Base-by-base conservation (phyloP, 2,329 filamentous ascomycete genomes). In the Fusarium chaquense region DNA sequence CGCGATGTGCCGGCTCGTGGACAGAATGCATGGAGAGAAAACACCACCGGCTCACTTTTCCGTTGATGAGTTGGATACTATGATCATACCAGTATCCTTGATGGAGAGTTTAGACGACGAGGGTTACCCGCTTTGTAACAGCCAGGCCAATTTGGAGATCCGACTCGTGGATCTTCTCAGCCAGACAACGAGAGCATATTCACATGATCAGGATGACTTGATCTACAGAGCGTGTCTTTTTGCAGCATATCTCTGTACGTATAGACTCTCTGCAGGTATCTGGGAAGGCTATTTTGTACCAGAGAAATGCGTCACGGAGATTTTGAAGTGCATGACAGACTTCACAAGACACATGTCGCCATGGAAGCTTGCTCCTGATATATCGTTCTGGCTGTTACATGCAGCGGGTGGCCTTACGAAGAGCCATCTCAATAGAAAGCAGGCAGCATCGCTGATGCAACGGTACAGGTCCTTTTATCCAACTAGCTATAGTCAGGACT, bases 171-270 rank as follows among this genome's bases (percentile, higher is more conserved):
- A 63, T 6, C 58, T 63, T 20, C 49, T 63, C 2, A 57, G 60
- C 16, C 4, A 10, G 36, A 57, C 43, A 10, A 1, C 0, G 1
- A 56, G 16, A 9, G 8, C 5, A 11, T 2, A 12, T 15, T 13
- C 15, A 2, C 18, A 20, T 5, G 20, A 13, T 7, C 18, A 33
- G 3, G 20, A 63, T 15, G 11, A 1, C 3, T 8, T 57, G 1
- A 57, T 63, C 2, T 63, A 63, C 8, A 63, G 58, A 30, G 43
- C 58, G 1, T 57, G 43, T 2, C 60, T 63, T 2, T 63, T 63
- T 24, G 49, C 58, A 1, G 58, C 58, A 16, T 63, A 63, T 5
- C 49, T 63, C 2, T 63, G 60, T 15, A 63, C 58, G 11, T 63
- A 63, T n/a, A 55, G 60, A 24, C 36, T 63, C 1, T 63, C 60